These are phyloP conservation scores for Forsythia viridissima DNA, from an alignment of 257 asterid genomes.

Conservation along the genomic window DNA sequence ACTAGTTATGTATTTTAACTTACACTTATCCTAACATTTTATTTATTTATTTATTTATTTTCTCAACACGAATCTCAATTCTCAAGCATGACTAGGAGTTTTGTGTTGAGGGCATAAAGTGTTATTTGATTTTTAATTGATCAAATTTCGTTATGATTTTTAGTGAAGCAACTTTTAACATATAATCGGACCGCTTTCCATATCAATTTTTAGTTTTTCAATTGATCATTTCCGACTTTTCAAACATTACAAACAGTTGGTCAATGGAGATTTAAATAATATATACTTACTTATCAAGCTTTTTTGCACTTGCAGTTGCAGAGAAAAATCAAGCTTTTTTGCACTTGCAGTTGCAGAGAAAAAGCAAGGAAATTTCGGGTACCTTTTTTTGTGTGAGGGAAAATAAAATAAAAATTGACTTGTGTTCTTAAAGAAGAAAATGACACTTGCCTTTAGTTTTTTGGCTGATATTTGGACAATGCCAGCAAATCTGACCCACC, in stretches of 20 bases:
- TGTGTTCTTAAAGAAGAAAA: background rate
- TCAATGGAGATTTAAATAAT: background rate
- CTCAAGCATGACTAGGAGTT: background rate
- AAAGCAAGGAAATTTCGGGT: background rate
- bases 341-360: background rate
- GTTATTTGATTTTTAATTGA: no score
- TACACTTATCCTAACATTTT: background rate
- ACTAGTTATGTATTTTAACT: background rate
- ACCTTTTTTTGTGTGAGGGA: background rate
- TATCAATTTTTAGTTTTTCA: background rate
- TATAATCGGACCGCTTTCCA: background rate
- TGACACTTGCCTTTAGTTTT: background rate
- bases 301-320: background rate
- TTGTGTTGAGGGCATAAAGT: background rate
- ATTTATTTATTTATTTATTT: no score
- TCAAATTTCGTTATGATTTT: no score
- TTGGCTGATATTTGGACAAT: background rate
- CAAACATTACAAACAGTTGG: background rate
- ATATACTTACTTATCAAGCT: background rate
- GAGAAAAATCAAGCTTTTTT: background rate
- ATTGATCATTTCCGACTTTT: background rate
- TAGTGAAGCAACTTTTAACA: no score
- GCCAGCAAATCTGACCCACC: background rate
- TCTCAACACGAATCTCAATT: background rate
- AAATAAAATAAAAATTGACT: background rate